Base-by-base conservation (phyloP, 176 grass and related monocot species). In the Eragrostis curvula region DNA sequence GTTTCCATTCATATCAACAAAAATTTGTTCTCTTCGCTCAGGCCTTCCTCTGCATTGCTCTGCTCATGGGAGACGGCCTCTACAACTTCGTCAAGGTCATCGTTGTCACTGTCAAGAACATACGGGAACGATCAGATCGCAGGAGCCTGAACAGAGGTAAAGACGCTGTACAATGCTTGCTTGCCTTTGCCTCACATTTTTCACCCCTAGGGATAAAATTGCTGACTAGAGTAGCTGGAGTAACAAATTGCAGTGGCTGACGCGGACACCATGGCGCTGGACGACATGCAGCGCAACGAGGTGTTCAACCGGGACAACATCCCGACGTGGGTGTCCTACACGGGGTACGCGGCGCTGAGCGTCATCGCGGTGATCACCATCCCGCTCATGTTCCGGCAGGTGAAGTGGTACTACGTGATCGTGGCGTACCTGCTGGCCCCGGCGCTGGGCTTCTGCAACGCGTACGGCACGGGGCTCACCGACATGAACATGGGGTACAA, bases 401-500 rank as follows among this genome's bases (percentile, higher is more conserved):
- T 99, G 81, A 93, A 70, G 81, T 99, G 96, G 93, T 99, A 99
- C 90, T 99, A 94, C 72, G 87, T 99, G 60, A 21, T 99, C 42
- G 66, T 92, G 66, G 89, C 93, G 6, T 99, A 99, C 85, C 44
- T 90, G 30, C 85, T 96, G 11, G 96, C 96, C 15, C 96, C 96
- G 27, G 77, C 75, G n/a, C 85, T 99, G 64, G 91, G 96, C 17
- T 99, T 99, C 86, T 99, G 90, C 85, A 99, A 99, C 84, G 96
- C 96, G 15, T 99, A 99, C 39, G 96, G 96, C 15, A 85, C 93
- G 0, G 96, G 96, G 2, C 90, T 99, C 1, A 99, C 96, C 0
- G 96, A 99, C 84, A 91, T 92, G 88, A 99, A 99, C 87, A 96
- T 99, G 96, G 93, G 87, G 0, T 99, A 99, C 83, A 99, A 96